Evolutionary conservation across 2,329 filamentous ascomycete genomes (phyloP), one percentile per base, ranked within the genome.

Genomic region (Monilinia laxa): DNA sequence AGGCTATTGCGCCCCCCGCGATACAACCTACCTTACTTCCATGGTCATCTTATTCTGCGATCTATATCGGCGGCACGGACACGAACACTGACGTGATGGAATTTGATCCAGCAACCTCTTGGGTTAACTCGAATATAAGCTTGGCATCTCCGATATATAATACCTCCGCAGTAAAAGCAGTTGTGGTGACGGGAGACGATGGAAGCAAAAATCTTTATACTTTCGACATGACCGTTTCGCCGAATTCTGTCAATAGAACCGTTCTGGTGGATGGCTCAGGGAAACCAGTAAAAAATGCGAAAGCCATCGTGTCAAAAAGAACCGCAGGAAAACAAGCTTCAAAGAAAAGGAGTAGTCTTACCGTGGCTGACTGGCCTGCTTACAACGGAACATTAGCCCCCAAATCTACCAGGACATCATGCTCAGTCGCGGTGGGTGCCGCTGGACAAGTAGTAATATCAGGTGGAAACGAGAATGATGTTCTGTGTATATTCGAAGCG

Each of bases 361-460:
- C 86, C 0, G 75, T 88, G 35, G 80, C 79, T 28, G 81, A 87
- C 73, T 96, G 92, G 87, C 93, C 93, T 2, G 74, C 82, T 3
- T 97, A 97, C 78, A 93, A 97, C 78, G 83, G 80, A 63, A 90
- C 88, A 0, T 78, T 88, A 53, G 93, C 90, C 0, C 90, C 93
- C 0, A 84, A 79, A 1, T 81, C 78, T 11, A 86, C 82, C 7
- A 84, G 93, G 70, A 82, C 81, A n/a, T 85, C 87, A 57, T 96
- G 87, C 74, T 89, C 91, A 0, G 77, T 96, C 20, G 90, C 93
- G 0, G 65, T 89, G 72, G 87, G 86, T 68, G 78, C 79, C 67
- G 79, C 85, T 69, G 91, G 90, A 4, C 79, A 89, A 70, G 85
- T 94, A 1, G 90, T 95, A 18, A 87, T 96, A 68, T 87, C 89